Conservation (phyloP, 2,329 filamentous ascomycete species). For the Orbilia javanica region DNA sequence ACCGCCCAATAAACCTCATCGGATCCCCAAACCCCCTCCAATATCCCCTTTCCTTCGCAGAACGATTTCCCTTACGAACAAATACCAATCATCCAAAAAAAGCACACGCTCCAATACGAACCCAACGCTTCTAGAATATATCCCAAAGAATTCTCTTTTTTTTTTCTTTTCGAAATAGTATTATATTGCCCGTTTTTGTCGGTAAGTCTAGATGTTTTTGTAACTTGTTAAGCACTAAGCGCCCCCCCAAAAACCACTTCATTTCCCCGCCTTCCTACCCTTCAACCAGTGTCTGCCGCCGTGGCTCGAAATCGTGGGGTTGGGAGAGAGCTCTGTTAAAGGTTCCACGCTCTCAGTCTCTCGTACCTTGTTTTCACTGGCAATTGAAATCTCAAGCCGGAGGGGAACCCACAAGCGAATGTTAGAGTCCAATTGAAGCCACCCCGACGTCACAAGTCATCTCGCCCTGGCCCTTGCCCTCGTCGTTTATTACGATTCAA, state of each 20-base stretch:
- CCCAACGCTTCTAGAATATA: background rate
- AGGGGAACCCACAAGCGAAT: conserved; percentile 22
- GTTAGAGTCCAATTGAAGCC: conserved; percentile 45
- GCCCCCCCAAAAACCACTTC: conserved; percentile 43
- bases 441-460: conserved; percentile 42
- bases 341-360: background rate
- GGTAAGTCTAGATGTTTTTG: conserved; percentile 39
- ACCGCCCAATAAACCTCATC: conserved; percentile 28
- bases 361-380: background rate
- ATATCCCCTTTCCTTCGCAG: conserved; percentile 5
- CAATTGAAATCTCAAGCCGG: conserved; percentile 33
- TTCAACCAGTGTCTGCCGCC: background rate
- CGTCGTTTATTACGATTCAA: conserved; percentile 13
- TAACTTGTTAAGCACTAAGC: conserved; percentile 53
- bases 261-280: conserved; percentile 38
- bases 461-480: conserved; percentile 1
- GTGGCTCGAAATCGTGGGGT: background rate
- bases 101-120: background rate
- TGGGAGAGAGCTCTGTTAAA: background rate
- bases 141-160: background rate
- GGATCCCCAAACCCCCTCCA: conserved; percentile 42
- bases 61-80: background rate
- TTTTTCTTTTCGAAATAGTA: background rate
- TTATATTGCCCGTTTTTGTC: background rate
- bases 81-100: background rate